Conservation (phyloP, 1,139 yeast genomes). For the Insectozyma bohioensis region DNA sequence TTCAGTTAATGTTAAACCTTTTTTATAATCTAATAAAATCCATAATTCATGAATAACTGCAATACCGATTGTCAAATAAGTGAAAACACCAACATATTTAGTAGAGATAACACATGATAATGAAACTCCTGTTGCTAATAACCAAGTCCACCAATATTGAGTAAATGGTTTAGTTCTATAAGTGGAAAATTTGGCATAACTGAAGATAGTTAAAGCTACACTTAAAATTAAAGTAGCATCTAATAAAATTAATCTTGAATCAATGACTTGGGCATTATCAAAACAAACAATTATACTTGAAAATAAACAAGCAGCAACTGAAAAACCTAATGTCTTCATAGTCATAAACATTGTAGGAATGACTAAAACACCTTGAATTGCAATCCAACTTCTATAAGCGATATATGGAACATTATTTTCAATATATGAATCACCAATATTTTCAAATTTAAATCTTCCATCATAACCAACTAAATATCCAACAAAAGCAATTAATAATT, state of each 20-base stretch:
- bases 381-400: conserved; percentile 81
- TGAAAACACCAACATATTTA: conserved; percentile 92
- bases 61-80: conserved; percentile 80
- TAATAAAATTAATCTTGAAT: conserved; percentile 83
- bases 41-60: conserved; percentile 88
- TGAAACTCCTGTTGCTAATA: conserved; percentile 75
- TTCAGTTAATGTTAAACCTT: conserved; percentile 62
- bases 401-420: conserved; percentile 81
- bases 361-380: conserved; percentile 77
- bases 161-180: conserved; percentile 68
- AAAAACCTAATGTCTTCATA: conserved; percentile 78
- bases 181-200: conserved; percentile 78
- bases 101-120: conserved; percentile 91
- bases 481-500: conserved; percentile 82
- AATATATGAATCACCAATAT: conserved; percentile 82
- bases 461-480: conserved; percentile 89
- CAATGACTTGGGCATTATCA: conserved; percentile 89
- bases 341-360: conserved; percentile 82
- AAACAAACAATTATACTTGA: conserved; percentile 82
- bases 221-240: conserved; percentile 87
- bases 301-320: conserved; percentile 73
- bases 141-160: conserved; percentile 84
- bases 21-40: conserved; percentile 72
- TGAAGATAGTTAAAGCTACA: conserved; percentile 75
- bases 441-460: conserved; percentile 88